phyloP scores from a whole-genome alignment of 371 early-diverging fungal species.

The Apophysomyces elegans region DNA sequence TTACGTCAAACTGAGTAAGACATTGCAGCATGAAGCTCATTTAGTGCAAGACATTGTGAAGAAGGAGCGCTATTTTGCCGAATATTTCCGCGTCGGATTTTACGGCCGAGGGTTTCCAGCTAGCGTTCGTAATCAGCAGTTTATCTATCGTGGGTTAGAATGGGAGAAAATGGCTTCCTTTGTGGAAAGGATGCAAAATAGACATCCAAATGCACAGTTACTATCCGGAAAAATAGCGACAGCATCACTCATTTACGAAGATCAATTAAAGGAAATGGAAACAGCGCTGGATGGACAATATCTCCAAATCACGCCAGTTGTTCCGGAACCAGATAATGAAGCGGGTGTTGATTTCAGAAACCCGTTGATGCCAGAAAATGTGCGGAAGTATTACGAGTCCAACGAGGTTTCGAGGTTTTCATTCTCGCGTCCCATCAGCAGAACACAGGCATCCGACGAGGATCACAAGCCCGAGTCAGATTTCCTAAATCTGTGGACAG shows the following conservation, averaged over 20 bases:
- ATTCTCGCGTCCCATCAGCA: slow-evolving; percentile 61
- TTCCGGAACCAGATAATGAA: slow-evolving; percentile 58
- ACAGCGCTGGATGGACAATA: slow-evolving; percentile 59
- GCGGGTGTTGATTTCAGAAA: slow-evolving; percentile 32
- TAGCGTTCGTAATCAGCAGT: slow-evolving; percentile 66
- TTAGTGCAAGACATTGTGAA: slow-evolving; percentile 61
- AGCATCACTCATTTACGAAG: slow-evolving; percentile 37
- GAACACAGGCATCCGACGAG: slow-evolving; percentile 15
- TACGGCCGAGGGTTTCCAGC: slow-evolving; percentile 71
- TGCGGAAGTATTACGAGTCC: slow-evolving; percentile 63
- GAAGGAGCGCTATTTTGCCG: slow-evolving; percentile 68
- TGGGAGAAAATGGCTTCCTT: slow-evolving; percentile 82
- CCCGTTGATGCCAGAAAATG: slow-evolving; percentile 45
- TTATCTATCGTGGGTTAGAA: slow-evolving; percentile 72
- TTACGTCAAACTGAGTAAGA: slow-evolving; percentile 60
- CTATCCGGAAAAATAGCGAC: slow-evolving; percentile 49
- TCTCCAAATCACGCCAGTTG: slow-evolving; percentile 75
- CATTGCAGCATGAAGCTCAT: slow-evolving; percentile 61
- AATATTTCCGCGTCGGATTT: slow-evolving; percentile 80
- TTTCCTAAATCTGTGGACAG: slow-evolving; percentile 79
- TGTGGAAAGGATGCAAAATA: slow-evolving; percentile 72
- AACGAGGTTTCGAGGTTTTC: slow-evolving; percentile 72
- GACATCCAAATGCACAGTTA: slow-evolving; percentile 67
- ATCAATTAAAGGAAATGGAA: slow-evolving; percentile 56
- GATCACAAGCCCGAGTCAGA: slow-evolving; percentile 55